phyloP scores from a whole-genome alignment of 441 rosid species.

The Pelargonium fulgidum region DNA sequence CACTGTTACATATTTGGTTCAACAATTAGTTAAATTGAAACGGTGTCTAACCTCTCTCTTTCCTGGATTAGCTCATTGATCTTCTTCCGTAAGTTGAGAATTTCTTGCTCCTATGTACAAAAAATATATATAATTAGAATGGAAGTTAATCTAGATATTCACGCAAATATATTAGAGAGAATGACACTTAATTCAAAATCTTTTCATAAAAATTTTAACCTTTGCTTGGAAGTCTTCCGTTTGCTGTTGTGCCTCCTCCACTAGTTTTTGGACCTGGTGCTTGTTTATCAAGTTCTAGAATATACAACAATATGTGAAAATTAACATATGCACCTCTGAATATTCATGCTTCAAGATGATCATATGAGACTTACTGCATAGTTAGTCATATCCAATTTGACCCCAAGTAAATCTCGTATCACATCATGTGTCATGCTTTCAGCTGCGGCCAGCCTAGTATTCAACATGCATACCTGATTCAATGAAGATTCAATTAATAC shows the following conservation, averaged over 20 bases:
- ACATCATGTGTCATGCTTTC: constrained; percentile 98
- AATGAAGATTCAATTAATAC: constrained; percentile 15
- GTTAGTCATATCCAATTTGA: constrained; percentile 77
- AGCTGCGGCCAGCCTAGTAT: constrained; percentile 78
- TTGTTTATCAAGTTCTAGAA: constrained; percentile 72
- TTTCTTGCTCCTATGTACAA: constrained; percentile 62
- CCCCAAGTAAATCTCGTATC: constrained; percentile 88
- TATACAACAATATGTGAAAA: constrained; percentile 19
- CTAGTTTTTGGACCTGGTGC: constrained; percentile 57
- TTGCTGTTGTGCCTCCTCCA: constrained; percentile 64
- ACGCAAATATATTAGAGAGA: neutral
- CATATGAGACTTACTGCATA: constrained; percentile 59
- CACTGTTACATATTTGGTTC: neutral
- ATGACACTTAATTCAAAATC: neutral
- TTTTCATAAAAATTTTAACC: constrained; percentile 29
- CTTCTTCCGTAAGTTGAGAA: constrained; percentile 47
- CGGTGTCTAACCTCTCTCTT: constrained; percentile 51
- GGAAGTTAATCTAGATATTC: constrained; percentile 8
- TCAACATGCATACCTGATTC: constrained; percentile 64
- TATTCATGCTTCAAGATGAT: constrained; percentile 15
- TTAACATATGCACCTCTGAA: constrained; percentile 14
- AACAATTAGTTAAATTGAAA: constrained; percentile 7
- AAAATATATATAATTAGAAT: constrained; percentile 7
- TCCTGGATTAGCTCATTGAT: constrained; percentile 54
- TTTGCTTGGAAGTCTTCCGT: constrained; percentile 52